Base-by-base conservation (phyloP, 805 yeast genomes). In the Clavispora vitiphila region DNA sequence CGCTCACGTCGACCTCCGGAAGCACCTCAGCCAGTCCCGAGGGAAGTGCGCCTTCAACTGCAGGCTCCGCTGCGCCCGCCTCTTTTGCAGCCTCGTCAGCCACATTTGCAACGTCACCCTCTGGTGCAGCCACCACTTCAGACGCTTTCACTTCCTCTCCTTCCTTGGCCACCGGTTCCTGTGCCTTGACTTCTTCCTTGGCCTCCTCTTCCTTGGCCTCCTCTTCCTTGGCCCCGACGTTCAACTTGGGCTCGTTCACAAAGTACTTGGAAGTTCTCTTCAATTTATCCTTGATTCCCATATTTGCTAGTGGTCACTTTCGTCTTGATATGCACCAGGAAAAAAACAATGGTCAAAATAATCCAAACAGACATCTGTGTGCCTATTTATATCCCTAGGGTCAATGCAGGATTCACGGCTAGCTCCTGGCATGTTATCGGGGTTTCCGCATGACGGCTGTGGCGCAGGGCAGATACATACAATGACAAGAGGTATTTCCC, bases 11-110 rank as follows among this genome's bases (percentile, higher is more conserved):
- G 7, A 24, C 40, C 20, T 26, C 42, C 26, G 38, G 47, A 15
- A 29, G 38, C 22, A 39, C 40, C 34, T 37, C 50, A 5, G 36
- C 42, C 30, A 20, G 34, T 23, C 10, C 41, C 11, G 35, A 43
- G 24, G 35, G 23, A 7, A n/a, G 16, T 11, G 15, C 37, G 18
- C 19, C 37, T 23, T 40, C 49, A 8, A 32, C 43, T 15, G 41
- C 47, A 16, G 38, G 43, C 24, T 62, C 48, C 27, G 56, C 39
- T 19, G 54, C 51, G 42, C 55, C 54, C 30, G 60, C 58, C 37
- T 55, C 62, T n/a, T 57, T 60, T 51, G 40, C 39, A 37, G 39
- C 21, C 34, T 27, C 36, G 11, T 25, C 35, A 11, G 40, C 19
- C 16, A 31, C 15, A 14, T 26, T 26, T 11, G 42, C 35, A 12